phyloP scores from a whole-genome alignment of 108 stramenopile species.

The Licmophora abbreviata region DNA sequence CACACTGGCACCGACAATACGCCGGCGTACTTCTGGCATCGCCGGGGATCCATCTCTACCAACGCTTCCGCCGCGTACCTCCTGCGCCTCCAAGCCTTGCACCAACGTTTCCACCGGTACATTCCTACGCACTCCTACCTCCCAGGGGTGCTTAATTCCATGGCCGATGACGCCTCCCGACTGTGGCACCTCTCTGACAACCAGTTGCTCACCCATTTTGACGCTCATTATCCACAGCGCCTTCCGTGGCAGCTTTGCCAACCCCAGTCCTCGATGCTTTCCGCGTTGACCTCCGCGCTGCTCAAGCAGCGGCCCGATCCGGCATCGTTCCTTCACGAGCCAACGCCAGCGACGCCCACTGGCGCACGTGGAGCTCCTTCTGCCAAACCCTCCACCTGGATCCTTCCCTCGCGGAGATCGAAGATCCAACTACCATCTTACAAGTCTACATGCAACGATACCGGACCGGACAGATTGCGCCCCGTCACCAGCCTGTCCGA shows the following conservation, averaged over 20 bases:
- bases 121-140: conserved; percentile 13
- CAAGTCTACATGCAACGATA: no score
- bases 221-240: background rate
- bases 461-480: conserved; percentile 9
- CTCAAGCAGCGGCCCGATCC: conserved; percentile 1
- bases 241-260: background rate
- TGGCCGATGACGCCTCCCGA: no score
- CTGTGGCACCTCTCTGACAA: conserved; percentile 8
- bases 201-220: background rate
- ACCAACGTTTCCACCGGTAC: conserved; percentile 26
- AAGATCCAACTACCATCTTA: no score
- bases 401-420: no score
- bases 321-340: conserved; percentile 5
- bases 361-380: conserved; percentile 10
- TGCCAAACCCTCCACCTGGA: no score
- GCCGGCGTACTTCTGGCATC: conserved; percentile 8
- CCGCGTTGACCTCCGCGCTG: conserved; percentile 12
- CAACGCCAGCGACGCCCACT: conserved; percentile 2
- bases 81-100: conserved; percentile 19
- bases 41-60: no score
- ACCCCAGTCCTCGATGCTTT: background rate
- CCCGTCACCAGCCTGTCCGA: conserved; percentile 14
- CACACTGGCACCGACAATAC: no score
- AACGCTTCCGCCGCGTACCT: conserved; percentile 34
- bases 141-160: conserved; percentile 11